These are phyloP conservation scores for Saturnispora halmiae DNA, from an alignment of 805 yeast species.

Conservation along the genomic window DNA sequence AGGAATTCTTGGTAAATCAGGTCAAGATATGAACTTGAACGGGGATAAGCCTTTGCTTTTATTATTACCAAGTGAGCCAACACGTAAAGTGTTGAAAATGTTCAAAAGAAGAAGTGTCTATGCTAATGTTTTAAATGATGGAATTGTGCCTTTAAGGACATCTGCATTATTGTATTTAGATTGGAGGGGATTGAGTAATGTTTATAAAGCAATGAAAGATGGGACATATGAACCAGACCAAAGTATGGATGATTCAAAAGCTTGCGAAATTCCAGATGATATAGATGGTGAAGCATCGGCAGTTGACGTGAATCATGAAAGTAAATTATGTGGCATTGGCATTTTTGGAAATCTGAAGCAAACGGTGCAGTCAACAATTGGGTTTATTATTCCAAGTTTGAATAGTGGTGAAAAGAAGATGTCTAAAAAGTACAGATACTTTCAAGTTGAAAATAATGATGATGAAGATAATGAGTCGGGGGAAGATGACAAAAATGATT, in stretches of 20 bases:
- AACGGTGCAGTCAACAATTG: constrained; percentile 34
- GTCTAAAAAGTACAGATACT: constrained; percentile 22
- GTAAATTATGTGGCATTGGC: constrained; percentile 1
- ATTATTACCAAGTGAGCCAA: constrained; percentile 67
- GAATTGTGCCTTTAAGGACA: constrained; percentile 90
- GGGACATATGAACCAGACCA: not conserved
- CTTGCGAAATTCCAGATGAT: constrained; percentile 27
- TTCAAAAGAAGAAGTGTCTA: constrained; percentile 72
- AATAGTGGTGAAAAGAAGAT: constrained; percentile 15
- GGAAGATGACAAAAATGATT: constrained; percentile 5
- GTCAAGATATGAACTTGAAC: constrained; percentile 73
- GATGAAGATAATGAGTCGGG: constrained; percentile 11
- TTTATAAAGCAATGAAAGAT: constrained; percentile 26
- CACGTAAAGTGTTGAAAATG: constrained; percentile 49
- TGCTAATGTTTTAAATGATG: constrained; percentile 88
- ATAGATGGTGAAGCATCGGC: constrained; percentile 8
- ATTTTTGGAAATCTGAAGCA: constrained; percentile 17
- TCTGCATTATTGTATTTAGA: constrained; percentile 79
- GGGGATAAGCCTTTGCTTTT: constrained; percentile 58
- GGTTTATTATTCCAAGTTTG: constrained; percentile 33
- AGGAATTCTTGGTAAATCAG: constrained; percentile 89
- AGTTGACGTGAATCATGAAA: constrained; percentile 8
- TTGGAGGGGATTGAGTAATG: constrained; percentile 62
- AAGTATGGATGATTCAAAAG: not conserved
- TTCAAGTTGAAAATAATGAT: constrained; percentile 23